phyloP scores from a whole-genome alignment of 2,329 filamentous ascomycete species.

The Trichoderma sp. region DNA sequence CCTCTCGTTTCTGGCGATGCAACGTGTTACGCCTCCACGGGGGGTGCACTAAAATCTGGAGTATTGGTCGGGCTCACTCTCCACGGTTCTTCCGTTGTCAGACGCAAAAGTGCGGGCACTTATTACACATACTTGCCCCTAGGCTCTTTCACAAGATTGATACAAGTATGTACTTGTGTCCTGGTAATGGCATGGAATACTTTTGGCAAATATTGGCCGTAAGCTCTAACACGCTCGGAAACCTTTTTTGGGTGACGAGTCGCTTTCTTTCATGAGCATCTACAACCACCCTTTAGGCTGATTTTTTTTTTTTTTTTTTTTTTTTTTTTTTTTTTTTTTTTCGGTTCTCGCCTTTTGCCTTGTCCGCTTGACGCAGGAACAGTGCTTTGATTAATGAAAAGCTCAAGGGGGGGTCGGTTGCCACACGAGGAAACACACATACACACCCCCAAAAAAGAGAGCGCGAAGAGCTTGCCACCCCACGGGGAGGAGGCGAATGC shows the following conservation, averaged over 20 bases:
- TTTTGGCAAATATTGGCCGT: not conserved
- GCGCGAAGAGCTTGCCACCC: not conserved
- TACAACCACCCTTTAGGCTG: not conserved
- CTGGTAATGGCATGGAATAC: not conserved
- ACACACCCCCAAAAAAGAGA: not conserved
- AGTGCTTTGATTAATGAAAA: constrained; percentile 3
- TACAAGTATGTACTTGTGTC: not conserved
- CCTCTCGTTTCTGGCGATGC: constrained; percentile 2
- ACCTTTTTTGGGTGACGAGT: constrained; percentile 5
- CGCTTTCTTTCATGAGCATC: not conserved
- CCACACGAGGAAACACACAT: not conserved
- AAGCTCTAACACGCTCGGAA: constrained; percentile 4
- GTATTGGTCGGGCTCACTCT: not conserved
- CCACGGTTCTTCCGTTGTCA: constrained; percentile 3
- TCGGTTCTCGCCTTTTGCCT: not conserved
- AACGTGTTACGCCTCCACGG: constrained; percentile 16
- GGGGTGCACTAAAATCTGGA: not conserved
- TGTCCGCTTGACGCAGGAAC: constrained; percentile 11
- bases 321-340: not conserved
- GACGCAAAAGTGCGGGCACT: constrained; percentile 8
- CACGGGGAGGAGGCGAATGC: not conserved
- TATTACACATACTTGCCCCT: not conserved
- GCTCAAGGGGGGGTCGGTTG: not conserved
- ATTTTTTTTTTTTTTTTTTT: not conserved
- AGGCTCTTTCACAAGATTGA: not conserved